These are phyloP conservation scores for Podaxis pistillaris DNA, from an alignment of 768 basidiomycete species.

Conservation along the genomic window DNA sequence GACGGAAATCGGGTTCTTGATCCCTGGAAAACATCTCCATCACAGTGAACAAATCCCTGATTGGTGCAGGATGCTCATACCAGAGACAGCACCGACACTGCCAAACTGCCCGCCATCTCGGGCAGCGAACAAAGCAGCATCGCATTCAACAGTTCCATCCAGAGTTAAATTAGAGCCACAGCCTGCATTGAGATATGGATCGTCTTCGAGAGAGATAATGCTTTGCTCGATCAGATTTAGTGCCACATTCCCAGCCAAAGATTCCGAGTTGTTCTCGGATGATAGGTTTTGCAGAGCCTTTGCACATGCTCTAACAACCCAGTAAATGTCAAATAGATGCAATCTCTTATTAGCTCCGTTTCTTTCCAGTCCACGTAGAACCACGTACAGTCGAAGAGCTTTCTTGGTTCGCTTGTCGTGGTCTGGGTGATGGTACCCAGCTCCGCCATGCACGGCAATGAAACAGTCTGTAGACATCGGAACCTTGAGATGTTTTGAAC, in stretches of 20 bases:
- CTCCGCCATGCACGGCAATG: constrained; percentile 76
- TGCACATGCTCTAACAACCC: constrained; percentile 47
- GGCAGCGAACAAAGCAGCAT: constrained; percentile 70
- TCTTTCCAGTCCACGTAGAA: not conserved
- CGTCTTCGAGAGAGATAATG: constrained; percentile 62
- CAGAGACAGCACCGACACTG: constrained; percentile 71
- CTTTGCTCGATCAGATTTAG: constrained; percentile 51
- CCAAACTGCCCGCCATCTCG: constrained; percentile 44
- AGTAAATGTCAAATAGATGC: too few species aligned
- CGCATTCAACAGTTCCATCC: constrained; percentile 78
- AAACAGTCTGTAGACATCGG: constrained; percentile 28
- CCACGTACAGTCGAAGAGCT: constrained; percentile 51
- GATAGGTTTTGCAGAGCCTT: constrained; percentile 26
- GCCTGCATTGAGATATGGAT: constrained; percentile 73
- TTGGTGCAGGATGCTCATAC: constrained; percentile 28
- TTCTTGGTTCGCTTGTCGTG: constrained; percentile 53
- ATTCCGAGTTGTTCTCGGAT: not conserved
- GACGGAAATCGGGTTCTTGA: constrained; percentile 67
- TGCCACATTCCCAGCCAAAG: constrained; percentile 17
- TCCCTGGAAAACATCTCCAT: constrained; percentile 35
- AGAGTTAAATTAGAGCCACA: constrained; percentile 78
- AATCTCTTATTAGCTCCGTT: too few species aligned
- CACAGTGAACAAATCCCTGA: not conserved
- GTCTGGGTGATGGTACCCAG: constrained; percentile 55
- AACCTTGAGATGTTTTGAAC: not conserved